Percentiles rank a stretch among this genome's conserved stretches.
These are phyloP conservation scores for Mesembryanthemum crystallinum DNA, from an alignment of 148 eudicot genomes.

Conservation along the genomic window DNA sequence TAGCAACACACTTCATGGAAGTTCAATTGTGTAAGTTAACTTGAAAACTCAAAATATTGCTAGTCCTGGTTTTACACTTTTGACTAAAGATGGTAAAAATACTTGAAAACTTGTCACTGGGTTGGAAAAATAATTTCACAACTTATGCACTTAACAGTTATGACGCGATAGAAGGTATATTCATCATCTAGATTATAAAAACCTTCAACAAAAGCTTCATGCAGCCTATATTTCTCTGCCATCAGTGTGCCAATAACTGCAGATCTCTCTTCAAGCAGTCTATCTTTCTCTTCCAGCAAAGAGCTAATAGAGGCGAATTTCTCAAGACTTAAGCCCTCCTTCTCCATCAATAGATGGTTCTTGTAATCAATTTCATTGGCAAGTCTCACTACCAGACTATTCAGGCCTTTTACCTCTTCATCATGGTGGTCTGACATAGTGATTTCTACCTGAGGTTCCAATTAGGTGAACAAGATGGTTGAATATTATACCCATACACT, in stretches of 20 bases:
- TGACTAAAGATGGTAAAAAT: too few species aligned
- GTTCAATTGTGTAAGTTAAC: not conserved
- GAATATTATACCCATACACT: not conserved
- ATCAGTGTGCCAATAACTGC: conserved; percentile 26
- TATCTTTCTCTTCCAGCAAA: conserved; percentile 30
- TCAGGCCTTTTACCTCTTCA: conserved; percentile 12
- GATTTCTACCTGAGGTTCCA: not conserved
- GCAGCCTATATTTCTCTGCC: conserved; percentile 26
- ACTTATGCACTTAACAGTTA: not conserved
- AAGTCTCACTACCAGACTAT: conserved; percentile 19
- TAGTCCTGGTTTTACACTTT: too few species aligned
- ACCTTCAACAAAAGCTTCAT: conserved; percentile 25
- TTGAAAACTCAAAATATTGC: not conserved
- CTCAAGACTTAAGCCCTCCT: conserved; percentile 28
- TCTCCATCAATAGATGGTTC: conserved; percentile 30
- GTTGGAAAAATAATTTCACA: not conserved
- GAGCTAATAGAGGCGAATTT: conserved; percentile 20
- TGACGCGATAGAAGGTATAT: not conserved
- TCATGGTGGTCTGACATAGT: conserved; percentile 16
- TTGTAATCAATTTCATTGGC: conserved; percentile 30
- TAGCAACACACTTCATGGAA: not conserved
- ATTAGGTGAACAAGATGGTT: not conserved
- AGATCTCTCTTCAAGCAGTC: conserved; percentile 30
- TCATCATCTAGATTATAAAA: not conserved
- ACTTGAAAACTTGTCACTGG: too few species aligned